These are phyloP conservation scores for Fusarium marasasianum DNA, from an alignment of 2,329 filamentous ascomycete species.

Conservation along the genomic window DNA sequence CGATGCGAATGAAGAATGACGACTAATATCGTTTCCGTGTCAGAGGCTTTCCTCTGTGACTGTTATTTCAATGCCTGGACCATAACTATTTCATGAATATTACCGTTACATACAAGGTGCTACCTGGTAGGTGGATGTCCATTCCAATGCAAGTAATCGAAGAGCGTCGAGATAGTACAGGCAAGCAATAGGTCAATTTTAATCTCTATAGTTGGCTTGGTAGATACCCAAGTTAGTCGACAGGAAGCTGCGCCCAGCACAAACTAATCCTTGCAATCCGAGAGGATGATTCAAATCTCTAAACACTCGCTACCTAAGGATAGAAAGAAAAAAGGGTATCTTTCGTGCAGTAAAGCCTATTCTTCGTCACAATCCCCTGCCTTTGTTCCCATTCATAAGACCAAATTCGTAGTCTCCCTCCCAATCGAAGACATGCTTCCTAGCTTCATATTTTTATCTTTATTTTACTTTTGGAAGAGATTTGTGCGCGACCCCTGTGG, in stretches of 20 bases:
- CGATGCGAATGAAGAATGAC: background rate
- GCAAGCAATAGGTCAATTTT: background rate
- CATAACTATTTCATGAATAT: background rate
- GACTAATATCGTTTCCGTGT: no score
- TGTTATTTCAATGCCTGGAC: background rate
- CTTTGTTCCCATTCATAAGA: background rate
- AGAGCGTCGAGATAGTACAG: background rate
- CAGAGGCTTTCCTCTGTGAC: background rate
- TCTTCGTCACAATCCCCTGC: background rate
- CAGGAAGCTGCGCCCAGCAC: background rate
- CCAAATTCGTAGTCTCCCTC: background rate
- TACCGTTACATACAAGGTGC: background rate
- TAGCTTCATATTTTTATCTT: background rate
- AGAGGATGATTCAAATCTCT: background rate
- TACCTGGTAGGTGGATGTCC: background rate
- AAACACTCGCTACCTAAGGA: background rate
- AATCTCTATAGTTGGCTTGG: background rate
- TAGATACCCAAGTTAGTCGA: background rate
- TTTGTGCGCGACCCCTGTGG: conserved; percentile 49
- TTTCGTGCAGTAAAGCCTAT: background rate
- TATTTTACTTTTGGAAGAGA: conserved; percentile 46
- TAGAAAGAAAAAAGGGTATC: conserved; percentile 19
- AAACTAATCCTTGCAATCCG: background rate
- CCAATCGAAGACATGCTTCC: background rate
- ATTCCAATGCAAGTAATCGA: background rate